Evolutionary conservation across 768 basidiomycete genomes (phyloP).

Genomic region (Dentipellis sp.): DNA sequence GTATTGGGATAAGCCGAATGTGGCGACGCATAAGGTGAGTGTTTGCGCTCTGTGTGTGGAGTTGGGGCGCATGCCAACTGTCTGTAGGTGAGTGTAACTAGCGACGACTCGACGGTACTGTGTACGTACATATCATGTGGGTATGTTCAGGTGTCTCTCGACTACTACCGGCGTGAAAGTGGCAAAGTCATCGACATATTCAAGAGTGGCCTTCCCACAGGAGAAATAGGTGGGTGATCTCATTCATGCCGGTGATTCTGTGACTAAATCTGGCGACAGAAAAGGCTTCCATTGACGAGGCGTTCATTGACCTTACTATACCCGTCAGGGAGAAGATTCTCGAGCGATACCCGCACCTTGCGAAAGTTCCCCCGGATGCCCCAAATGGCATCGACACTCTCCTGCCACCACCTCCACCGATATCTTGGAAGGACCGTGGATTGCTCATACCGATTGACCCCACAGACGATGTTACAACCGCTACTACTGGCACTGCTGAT

Average conservation of each 20-base stretch:
- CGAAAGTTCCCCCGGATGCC: constrained; percentile 56
- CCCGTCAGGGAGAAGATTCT: constrained; percentile 73
- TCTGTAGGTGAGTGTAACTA: background rate
- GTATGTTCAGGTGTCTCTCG: constrained; percentile 92
- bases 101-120: background rate
- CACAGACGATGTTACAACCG: constrained; percentile 4
- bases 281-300: constrained; percentile 97
- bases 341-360: constrained; percentile 67
- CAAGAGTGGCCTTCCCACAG: constrained; percentile 66
- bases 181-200: constrained; percentile 79
- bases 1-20: constrained; percentile 87
- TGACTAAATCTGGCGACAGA: constrained; percentile 36
- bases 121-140: constrained; percentile 25
- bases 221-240: constrained; percentile 62
- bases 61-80: background rate
- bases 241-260: background rate
- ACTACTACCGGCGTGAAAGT: constrained; percentile 87
- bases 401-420: constrained; percentile 58
- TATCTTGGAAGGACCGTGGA: constrained; percentile 54
- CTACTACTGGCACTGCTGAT: background rate
- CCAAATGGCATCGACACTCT: constrained; percentile 67
- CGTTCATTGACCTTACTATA: constrained; percentile 85
- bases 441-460: constrained; percentile 50
- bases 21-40: constrained; percentile 85
- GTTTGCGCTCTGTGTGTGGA: background rate